Evolutionary conservation across 2,329 filamentous ascomycete species (phyloP).

Genomic region (Beauveria sp.): DNA sequence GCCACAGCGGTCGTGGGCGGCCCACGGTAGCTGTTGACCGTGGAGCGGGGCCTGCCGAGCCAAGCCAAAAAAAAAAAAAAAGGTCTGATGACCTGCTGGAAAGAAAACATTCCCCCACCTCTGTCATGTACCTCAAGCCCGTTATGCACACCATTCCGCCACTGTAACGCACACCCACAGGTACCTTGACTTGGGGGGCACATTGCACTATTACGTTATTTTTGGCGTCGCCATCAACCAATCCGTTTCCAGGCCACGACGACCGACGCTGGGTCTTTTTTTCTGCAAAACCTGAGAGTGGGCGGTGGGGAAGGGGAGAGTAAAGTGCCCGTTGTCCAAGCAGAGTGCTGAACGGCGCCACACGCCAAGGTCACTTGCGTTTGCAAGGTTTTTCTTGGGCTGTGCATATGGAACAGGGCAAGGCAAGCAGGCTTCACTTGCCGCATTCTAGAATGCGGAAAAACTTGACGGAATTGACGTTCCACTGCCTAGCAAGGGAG

Average conservation of each 20-base stretch:
- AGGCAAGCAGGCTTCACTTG: too few species aligned
- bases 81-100: not conserved
- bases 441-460: too few species aligned
- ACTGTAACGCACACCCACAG: not conserved
- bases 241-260: too few species aligned
- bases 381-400: not conserved
- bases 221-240: too few species aligned
- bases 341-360: not conserved
- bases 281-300: too few species aligned
- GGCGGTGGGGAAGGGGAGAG: not conserved
- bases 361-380: not conserved
- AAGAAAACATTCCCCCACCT: not conserved
- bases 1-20: not conserved
- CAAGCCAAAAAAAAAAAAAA: not conserved
- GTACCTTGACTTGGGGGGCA: not conserved
- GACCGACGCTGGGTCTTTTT: too few species aligned
- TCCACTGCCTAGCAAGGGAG: too few species aligned
- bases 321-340: not conserved
- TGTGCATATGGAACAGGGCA: not conserved
- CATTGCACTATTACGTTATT: too few species aligned
- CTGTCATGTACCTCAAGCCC: not conserved
- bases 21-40: conserved; percentile 3
- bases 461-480: too few species aligned
- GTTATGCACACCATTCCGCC: not conserved
- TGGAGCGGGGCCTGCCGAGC: conserved; percentile 3